Conservation (phyloP, 495 filamentous ascomycete species). For the Hypoxylon intermedium region DNA sequence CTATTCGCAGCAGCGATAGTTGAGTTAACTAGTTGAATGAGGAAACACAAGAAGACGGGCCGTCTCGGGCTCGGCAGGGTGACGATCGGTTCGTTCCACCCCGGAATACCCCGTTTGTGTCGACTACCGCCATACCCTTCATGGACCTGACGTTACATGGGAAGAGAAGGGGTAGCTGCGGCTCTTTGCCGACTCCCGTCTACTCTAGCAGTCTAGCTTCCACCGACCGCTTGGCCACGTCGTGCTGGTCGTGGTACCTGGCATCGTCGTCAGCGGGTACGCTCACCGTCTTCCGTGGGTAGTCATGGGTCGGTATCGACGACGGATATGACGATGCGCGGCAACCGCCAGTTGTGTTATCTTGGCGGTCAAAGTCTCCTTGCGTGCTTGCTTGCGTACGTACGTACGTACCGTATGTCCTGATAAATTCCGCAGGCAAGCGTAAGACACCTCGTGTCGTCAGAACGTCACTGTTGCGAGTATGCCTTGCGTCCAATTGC, state of each 20-base stretch:
- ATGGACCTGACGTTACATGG: too few relatives aligned
- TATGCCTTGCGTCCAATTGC: too few relatives aligned
- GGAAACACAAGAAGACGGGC: constrained; percentile 17
- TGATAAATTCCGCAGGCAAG: too few relatives aligned
- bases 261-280: constrained; percentile 19
- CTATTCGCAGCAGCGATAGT: constrained; percentile 24
- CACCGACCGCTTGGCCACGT: constrained; percentile 15
- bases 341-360: neutral
- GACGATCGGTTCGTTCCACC: constrained; percentile 16
- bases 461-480: neutral
- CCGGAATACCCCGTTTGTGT: constrained; percentile 25
- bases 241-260: constrained; percentile 19
- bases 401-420: too few relatives aligned
- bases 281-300: neutral
- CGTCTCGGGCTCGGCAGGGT: constrained; percentile 39
- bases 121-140: neutral
- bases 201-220: too few relatives aligned
- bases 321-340: constrained; percentile 23
- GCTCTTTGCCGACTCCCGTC: constrained; percentile 7
- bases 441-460: neutral
- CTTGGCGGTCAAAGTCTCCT: constrained; percentile 27
- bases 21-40: too few relatives aligned
- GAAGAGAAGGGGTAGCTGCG: constrained; percentile 5
- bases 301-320: neutral
- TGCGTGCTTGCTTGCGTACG: too few relatives aligned